A percentile compares a stretch with the other conserved stretches of the same genome.
Evolutionary conservation across 2,329 filamentous ascomycete genomes (phyloP).

Genomic region (Hymenoscyphus fraxineus): DNA sequence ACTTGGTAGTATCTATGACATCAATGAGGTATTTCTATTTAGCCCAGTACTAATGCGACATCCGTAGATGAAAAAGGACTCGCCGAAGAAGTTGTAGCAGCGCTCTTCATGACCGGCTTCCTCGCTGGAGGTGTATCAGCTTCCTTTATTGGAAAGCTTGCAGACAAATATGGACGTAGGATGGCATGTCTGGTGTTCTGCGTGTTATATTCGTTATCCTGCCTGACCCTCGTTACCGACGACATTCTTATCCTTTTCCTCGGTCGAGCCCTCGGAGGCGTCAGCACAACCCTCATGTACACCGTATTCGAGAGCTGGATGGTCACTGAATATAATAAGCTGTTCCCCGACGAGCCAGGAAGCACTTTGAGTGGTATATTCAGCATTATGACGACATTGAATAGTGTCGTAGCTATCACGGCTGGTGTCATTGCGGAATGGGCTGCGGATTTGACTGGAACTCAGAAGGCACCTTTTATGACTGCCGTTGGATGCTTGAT

Average conservation of each 20-base stretch:
- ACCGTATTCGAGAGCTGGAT: slow-evolving; percentile 61
- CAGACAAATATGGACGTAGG: slow-evolving; percentile 37
- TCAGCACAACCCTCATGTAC: slow-evolving; percentile 55
- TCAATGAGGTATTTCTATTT: background rate
- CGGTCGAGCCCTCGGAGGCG: slow-evolving; percentile 51
- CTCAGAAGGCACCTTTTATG: slow-evolving; percentile 50
- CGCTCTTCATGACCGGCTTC: slow-evolving; percentile 29
- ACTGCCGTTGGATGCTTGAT: slow-evolving; percentile 40
- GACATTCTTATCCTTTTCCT: slow-evolving; percentile 43
- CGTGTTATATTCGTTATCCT: slow-evolving; percentile 48
- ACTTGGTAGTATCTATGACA: background rate
- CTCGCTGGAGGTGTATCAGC: slow-evolving; percentile 27
- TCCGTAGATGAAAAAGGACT: slow-evolving; percentile 24
- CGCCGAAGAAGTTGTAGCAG: slow-evolving; percentile 26
- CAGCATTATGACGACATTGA: slow-evolving; percentile 48
- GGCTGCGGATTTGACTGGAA: slow-evolving; percentile 44
- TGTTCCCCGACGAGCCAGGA: slow-evolving; percentile 39
- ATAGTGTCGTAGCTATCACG: slow-evolving; percentile 50
- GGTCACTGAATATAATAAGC: slow-evolving; percentile 51
- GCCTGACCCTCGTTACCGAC: slow-evolving; percentile 45
- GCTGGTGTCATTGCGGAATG: slow-evolving; percentile 49
- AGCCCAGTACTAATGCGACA: background rate
- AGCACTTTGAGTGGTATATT: slow-evolving; percentile 48
- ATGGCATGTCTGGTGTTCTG: slow-evolving; percentile 52
- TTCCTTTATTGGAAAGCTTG: slow-evolving; percentile 27